Base-by-base conservation (phyloP, 495 filamentous ascomycete species). In the Penicillium daleae region DNA sequence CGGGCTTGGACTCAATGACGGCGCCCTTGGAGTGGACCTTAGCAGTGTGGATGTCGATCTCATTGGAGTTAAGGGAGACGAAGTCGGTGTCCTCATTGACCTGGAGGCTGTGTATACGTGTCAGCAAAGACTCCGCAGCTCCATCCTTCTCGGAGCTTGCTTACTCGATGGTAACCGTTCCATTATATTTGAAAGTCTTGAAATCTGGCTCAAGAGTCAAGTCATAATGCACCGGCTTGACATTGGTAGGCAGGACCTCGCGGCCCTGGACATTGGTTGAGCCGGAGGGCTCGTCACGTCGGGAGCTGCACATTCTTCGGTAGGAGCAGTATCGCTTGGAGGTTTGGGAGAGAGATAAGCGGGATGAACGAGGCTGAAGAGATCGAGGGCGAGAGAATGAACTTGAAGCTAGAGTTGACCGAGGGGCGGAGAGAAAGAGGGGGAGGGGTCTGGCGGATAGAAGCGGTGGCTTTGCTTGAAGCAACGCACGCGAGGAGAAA, bases 21-120 rank as follows among this genome's bases (percentile, higher is more conserved):
- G 74, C 56, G n/a, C 78, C 80, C 51, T 78, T 73, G 8, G 75
- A 67, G 15, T 69, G 74, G 67, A 99, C 76, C 49, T 83, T 86
- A 64, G 89, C 90, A 60, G 81, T 86, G 71, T 94, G 87, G 66
- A 97, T 91, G 26, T 94, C 86, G 66, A 99, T 82, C 67, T 97
- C 90, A 65, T 92, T 79, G 56, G 90, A 88, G 75, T 99, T 96
- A 64, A 99, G 85, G 37, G 92, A 87, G 70, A 99, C 88, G 26
- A 91, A 92, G 65, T 82, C 92, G 63, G 91, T 90, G 66, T 95
- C 90, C 71, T 97, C 92, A 60, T 83, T 81, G 37, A 97, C 89
- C 70, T 97, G 89, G 68, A 99, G 86, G 66, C 82, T 81, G 71
- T 49, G 57, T 35, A 61, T 13, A 56, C 5, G 48, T 15, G 54